Evolutionary conservation across 345 rosid species (phyloP), one percentile per base, ranked within the genome.

Genomic region (Trapa bicornis): DNA sequence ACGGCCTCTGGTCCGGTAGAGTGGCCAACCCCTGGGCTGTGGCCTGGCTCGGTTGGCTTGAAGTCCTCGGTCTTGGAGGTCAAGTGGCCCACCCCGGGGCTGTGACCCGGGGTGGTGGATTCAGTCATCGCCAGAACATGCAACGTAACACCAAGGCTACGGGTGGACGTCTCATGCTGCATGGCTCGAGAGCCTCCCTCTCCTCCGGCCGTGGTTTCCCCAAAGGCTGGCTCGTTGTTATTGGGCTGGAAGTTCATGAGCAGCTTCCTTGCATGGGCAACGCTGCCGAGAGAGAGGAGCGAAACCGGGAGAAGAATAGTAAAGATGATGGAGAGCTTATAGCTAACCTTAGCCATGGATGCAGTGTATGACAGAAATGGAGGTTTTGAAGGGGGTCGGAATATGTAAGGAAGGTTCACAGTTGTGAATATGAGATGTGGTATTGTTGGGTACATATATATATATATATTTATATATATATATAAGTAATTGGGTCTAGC

Each of bases 11-110:
- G 80, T 48, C 79, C 81, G 1, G 32, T 69, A 17, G 79, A 76
- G 73, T 86, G 90, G 32, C 87, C 86, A 0, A 75, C 84, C 0
- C 90, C 85, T 13, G 90, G 87, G 39, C 90, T 86, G 73, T 81
- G 82, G 15, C 87, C 83, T 0, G 83, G 87, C 14, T 71, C 67
- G 0, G 82, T 83, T 64, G 87, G 80, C 36, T 77, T 80, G 73
- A 75, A 76, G 42, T 83, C 73, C 3, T 47, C 48, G 0, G 52
- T 61, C 1, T 32, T 66, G 0, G 65, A 42, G 16, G 42, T 7
- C 37, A n/a, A 35, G 61, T 14, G 70, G 5, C 75, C 61, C 9
- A 65, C 61, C 17, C 32, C 66, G 7, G 64, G 75, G 35, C 70
- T 67, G 73, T 65, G 64, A 36, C 73, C 68, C 0, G 47, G 14